phyloP scores from a whole-genome alignment of 1,284 basidiomycete genomes.

The Rhizoctonia solani region DNA sequence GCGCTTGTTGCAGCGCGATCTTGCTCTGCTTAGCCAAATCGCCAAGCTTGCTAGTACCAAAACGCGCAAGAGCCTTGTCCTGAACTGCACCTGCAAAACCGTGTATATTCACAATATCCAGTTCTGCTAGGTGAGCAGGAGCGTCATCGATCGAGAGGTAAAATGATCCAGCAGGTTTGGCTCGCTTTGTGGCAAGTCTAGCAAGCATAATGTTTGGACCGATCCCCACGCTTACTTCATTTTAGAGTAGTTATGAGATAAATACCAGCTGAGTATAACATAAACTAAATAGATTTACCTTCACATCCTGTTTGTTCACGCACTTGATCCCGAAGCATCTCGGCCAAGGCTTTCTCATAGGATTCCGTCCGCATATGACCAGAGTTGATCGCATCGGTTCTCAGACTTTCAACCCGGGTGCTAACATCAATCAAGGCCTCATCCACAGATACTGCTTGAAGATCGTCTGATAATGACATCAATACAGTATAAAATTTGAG shows the following conservation, averaged over 20 bases:
- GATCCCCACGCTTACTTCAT: slow-evolving; percentile 91
- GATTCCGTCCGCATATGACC: slow-evolving; percentile 2
- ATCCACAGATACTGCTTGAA: slow-evolving; percentile 95
- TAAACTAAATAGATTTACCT: slow-evolving; percentile 52
- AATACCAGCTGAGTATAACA: background rate
- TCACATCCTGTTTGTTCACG: slow-evolving; percentile 80
- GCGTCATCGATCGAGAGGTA: slow-evolving; percentile 67
- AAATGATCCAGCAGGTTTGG: slow-evolving; percentile 87
- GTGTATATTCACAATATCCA: slow-evolving; percentile 86
- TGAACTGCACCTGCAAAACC: slow-evolving; percentile 81
- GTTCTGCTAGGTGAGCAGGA: slow-evolving; percentile 63
- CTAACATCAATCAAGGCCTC: slow-evolving; percentile 91
- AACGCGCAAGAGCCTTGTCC: slow-evolving; percentile 75
- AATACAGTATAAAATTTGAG: slow-evolving; percentile 91
- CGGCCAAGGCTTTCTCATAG: slow-evolving; percentile 75
- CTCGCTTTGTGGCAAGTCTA: slow-evolving; percentile 85
- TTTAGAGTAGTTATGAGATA: too few relatives aligned
- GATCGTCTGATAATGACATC: slow-evolving; percentile 84
- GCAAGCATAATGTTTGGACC: slow-evolving; percentile 91
- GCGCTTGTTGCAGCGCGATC: slow-evolving; percentile 64
- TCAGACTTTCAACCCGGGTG: slow-evolving; percentile 52
- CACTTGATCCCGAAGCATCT: slow-evolving; percentile 78
- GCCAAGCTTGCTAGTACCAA: slow-evolving; percentile 72
- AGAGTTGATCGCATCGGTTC: slow-evolving; percentile 39
- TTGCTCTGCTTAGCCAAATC: slow-evolving; percentile 67